Evolutionary conservation across 495 filamentous ascomycete species (phyloP), one percentile per base, ranked within the genome.

Genomic region (Choiromyces venosus): DNA sequence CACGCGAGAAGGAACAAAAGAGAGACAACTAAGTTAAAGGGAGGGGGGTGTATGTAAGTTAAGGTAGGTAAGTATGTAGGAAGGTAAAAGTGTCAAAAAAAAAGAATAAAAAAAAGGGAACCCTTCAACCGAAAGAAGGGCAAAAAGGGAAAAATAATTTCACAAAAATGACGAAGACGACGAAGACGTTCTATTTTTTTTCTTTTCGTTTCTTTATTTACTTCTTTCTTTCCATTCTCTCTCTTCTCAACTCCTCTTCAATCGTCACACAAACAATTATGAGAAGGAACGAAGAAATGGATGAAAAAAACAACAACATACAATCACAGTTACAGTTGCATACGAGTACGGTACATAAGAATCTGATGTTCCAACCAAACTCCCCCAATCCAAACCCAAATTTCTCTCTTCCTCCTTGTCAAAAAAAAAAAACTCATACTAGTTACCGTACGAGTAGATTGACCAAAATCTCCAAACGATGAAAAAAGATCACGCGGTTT

Each of bases 171-270:
- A 52, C 9, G 7, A n/a, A 7, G 21, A 52, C 46, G n/a, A n/a
- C n/a, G n/a, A n/a, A n/a, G n/a, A n/a, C n/a, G n/a, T n/a, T n/a
- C 21, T 52, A 9, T 69, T 44, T 46, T 19, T 61, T 61, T 76
- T 76, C 42, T 37, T 42, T 42, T 67, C 39, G 36, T 69, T 66
- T 61, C 66, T 42, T 46, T 64, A 72, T 66, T 25, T 65, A 35
- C 29, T 40, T 68, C 38, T 33, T 8, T 7, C 61, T n/a, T 37
- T 18, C 29, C 10, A 18, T 37, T 37, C 37, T 29, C 67, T 66
- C 74, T 33, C 71, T 67, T 0, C 52, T 56, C 52, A n/a, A n/a
- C n/a, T n/a, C 29, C 52, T 56, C 10, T 25, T 29, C 52, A 56
- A 56, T 29, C 10, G 4, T 33, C 52, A 33, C 25, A 4, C 52